These are phyloP conservation scores for Tuber aestivum DNA, from an alignment of 495 filamentous ascomycete species.

Conservation along the genomic window DNA sequence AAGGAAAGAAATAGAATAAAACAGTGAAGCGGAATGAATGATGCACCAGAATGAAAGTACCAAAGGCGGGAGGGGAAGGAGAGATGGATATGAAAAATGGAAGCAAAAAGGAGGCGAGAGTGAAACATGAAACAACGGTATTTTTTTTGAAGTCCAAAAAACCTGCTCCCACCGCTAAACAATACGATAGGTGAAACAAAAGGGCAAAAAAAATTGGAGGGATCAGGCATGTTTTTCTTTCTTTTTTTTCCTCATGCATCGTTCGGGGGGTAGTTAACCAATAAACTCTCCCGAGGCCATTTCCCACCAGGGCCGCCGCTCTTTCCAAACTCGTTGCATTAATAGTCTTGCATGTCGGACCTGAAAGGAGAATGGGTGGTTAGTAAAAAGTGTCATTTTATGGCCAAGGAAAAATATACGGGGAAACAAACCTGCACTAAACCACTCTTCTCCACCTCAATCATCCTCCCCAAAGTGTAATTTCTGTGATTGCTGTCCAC, in stretches of 20 bases:
- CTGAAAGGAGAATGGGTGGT: conserved; percentile 38
- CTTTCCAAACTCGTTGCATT: conserved; percentile 65
- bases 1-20: conserved; percentile 17
- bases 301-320: conserved; percentile 58
- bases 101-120: conserved; percentile 24
- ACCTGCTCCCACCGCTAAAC: conserved; percentile 29
- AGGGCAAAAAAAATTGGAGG: conserved; percentile 14
- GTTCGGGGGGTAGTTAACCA: conserved; percentile 46
- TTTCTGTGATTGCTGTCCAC: conserved; percentile 51
- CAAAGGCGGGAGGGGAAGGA: background rate
- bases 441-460: conserved; percentile 64
- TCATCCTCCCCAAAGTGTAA: conserved; percentile 62
- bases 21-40: conserved; percentile 7
- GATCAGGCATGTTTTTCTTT: conserved; percentile 12
- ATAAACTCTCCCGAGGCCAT: conserved; percentile 62
- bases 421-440: conserved; percentile 60
- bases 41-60: conserved; percentile 13
- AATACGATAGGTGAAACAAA: conserved; percentile 31
- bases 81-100: conserved; percentile 29
- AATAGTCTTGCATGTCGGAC: conserved; percentile 56
- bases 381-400: conserved; percentile 13
- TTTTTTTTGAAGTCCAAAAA: conserved; percentile 20
- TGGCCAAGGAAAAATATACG: conserved; percentile 7
- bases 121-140: conserved; percentile 3
- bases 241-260: conserved; percentile 25